Evolutionary conservation across 257 asterid genomes (phyloP).

Genomic region (Linaria vulgaris): DNA sequence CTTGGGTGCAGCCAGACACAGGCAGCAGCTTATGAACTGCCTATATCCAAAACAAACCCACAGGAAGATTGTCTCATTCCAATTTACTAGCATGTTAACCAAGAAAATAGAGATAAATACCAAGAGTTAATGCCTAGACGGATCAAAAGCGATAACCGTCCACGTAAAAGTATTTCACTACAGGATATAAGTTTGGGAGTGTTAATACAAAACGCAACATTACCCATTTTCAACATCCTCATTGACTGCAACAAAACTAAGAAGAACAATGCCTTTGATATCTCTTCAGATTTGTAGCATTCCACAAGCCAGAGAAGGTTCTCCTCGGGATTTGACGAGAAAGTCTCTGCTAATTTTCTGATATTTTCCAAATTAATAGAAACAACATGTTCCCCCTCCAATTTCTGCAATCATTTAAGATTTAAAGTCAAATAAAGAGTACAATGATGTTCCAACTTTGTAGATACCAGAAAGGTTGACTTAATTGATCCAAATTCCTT

Average conservation of each 20-base stretch:
- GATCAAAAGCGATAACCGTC: neutral
- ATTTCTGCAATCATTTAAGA: conserved; percentile 50
- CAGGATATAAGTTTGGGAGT: neutral
- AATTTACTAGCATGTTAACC: neutral
- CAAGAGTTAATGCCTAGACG: neutral
- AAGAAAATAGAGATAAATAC: conserved; percentile 8
- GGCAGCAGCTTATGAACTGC: neutral
- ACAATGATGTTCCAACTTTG: neutral
- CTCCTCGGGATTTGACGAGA: conserved; percentile 44
- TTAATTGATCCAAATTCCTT: neutral
- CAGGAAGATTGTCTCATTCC: too few relatives aligned
- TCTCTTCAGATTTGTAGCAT: conserved; percentile 61
- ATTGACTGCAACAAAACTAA: conserved; percentile 63
- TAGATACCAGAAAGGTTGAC: neutral
- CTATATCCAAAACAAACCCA: neutral
- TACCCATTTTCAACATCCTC: conserved; percentile 62
- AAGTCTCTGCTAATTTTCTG: conserved; percentile 51
- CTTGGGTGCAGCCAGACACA: neutral
- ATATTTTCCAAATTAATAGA: conserved; percentile 61
- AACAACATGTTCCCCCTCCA: conserved; percentile 39
- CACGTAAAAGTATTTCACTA: neutral
- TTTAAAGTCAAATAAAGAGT: conserved; percentile 8
- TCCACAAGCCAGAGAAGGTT: conserved; percentile 67
- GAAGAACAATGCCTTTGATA: conserved; percentile 65
- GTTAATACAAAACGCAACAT: conserved; percentile 16